These are phyloP conservation scores for Papiliotrema fonsecae DNA, from an alignment of 1,284 basidiomycete genomes.

Conservation along the genomic window DNA sequence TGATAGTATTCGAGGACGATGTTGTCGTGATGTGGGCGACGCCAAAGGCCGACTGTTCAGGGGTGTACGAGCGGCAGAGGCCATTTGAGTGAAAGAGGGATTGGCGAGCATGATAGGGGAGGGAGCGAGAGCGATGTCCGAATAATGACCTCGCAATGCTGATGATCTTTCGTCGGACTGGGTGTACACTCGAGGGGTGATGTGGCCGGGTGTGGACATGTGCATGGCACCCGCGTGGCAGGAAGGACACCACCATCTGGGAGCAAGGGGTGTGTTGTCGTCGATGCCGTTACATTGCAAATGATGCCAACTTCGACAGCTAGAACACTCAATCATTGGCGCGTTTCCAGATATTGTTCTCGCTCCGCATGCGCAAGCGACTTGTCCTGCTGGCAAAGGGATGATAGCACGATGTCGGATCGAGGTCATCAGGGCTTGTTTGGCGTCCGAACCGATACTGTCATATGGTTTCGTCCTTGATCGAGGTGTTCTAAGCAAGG, in stretches of 20 bases:
- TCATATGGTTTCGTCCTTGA: neutral
- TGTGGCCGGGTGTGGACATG: constrained; percentile 26
- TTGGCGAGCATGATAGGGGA: constrained; percentile 38
- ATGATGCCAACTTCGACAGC: constrained; percentile 42
- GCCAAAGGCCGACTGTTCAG: constrained; percentile 19
- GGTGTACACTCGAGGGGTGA: constrained; percentile 18
- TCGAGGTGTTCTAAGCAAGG: constrained; percentile 9
- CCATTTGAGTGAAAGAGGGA: constrained; percentile 7
- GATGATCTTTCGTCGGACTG: constrained; percentile 31
- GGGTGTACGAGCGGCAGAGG: constrained; percentile 21
- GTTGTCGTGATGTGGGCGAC: constrained; percentile 22
- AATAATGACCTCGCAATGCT: constrained; percentile 33
- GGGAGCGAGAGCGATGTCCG: constrained; percentile 40
- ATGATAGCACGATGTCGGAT: constrained; percentile 21
- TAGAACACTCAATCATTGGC: constrained; percentile 31
- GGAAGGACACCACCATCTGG: constrained; percentile 35
- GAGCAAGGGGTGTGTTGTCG: constrained; percentile 20
- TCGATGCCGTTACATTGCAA: constrained; percentile 34
- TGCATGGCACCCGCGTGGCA: constrained; percentile 25
- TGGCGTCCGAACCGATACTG: constrained; percentile 15
- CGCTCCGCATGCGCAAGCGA: constrained; percentile 34
- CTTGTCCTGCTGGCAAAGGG: constrained; percentile 19
- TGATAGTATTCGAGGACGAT: constrained; percentile 37
- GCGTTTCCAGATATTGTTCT: constrained; percentile 16
- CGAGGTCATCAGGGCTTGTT: constrained; percentile 20